Percentiles rank a stretch among this genome's conserved stretches.
Conservation (phyloP, 306 rosid genomes). For the Cucurbita maxima region DNA sequence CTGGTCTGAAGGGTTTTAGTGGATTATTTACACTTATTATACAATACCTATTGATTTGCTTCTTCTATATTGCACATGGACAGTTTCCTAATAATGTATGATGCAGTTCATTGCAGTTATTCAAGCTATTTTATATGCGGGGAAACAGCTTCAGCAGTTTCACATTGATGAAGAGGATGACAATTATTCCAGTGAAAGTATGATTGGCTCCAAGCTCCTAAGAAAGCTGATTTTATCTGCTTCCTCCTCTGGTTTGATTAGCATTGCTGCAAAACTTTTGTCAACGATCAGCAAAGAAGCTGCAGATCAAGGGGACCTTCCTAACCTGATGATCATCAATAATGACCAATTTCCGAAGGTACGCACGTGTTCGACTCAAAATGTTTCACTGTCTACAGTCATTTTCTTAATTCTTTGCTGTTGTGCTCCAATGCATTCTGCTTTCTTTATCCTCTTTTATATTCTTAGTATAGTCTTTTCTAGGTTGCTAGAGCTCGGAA, state of each 20-base stretch:
- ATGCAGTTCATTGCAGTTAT: slow-evolving; percentile 67
- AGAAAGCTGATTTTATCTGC: slow-evolving; percentile 57
- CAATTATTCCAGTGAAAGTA: slow-evolving; percentile 7
- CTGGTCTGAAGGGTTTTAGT: not conserved
- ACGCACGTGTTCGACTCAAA: not conserved
- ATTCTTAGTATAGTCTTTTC: not conserved
- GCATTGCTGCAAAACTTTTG: slow-evolving; percentile 63
- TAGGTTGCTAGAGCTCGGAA: slow-evolving; percentile 55
- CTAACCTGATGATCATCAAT: slow-evolving; percentile 40
- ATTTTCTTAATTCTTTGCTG: not conserved
- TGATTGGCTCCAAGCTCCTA: slow-evolving; percentile 37
- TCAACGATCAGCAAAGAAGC: slow-evolving; percentile 65
- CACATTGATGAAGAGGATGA: slow-evolving; percentile 28
- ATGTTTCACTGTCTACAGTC: slow-evolving; percentile 4
- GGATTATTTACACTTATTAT: not conserved
- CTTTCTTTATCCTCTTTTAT: not conserved
- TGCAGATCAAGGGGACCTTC: slow-evolving; percentile 56
- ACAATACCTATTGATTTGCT: slow-evolving; percentile 4
- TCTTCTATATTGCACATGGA: not conserved
- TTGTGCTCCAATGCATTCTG: not conserved
- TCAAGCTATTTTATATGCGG: slow-evolving; percentile 67
- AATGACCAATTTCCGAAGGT: slow-evolving; percentile 72
- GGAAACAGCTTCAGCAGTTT: slow-evolving; percentile 76
- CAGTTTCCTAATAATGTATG: slow-evolving; percentile 9
- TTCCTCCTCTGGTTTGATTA: slow-evolving; percentile 46